A percentile compares a stretch with the other conserved stretches of the same genome.
Evolutionary conservation across 768 basidiomycete genomes (phyloP).

Genomic region (Suillus bovinus): DNA sequence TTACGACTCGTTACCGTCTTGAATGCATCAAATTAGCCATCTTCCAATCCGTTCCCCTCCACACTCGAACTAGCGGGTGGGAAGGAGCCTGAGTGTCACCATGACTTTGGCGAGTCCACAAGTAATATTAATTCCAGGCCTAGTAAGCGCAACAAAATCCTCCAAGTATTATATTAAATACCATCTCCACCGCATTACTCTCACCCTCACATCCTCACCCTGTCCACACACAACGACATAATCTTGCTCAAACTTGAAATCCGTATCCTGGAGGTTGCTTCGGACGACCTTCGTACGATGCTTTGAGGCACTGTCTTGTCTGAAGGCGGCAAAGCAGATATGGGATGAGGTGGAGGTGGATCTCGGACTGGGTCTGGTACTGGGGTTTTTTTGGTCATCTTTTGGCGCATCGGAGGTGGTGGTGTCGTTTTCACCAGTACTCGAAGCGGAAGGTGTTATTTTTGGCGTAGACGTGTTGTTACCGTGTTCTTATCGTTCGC

Average conservation of each 20-base stretch:
- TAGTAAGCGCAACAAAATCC: not conserved
- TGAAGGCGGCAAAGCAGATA: not conserved
- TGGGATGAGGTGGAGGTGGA: not conserved
- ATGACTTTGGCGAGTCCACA: too few relatives aligned
- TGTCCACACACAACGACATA: conserved; percentile 17
- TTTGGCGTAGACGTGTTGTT: not conserved
- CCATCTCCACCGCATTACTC: conserved; percentile 32
- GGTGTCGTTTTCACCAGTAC: not conserved
- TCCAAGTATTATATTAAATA: conserved; percentile 7
- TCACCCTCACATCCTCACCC: conserved; percentile 16
- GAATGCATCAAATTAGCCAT: too few relatives aligned
- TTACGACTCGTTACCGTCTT: too few relatives aligned
- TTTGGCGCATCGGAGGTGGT: not conserved
- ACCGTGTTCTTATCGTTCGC: not conserved
- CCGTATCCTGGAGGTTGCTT: conserved; percentile 19
- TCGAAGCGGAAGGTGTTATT: not conserved
- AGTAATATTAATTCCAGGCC: not conserved
- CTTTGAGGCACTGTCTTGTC: not conserved
- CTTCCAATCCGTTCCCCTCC: too few relatives aligned
- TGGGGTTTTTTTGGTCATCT: not conserved
- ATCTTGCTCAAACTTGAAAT: conserved; percentile 26
- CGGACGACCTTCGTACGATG: conserved; percentile 13
- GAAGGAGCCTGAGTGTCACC: too few relatives aligned
- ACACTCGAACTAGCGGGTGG: too few relatives aligned
- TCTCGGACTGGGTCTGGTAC: not conserved